phyloP scores from a whole-genome alignment of 345 rosid species.

The Clarkia xantiana region DNA sequence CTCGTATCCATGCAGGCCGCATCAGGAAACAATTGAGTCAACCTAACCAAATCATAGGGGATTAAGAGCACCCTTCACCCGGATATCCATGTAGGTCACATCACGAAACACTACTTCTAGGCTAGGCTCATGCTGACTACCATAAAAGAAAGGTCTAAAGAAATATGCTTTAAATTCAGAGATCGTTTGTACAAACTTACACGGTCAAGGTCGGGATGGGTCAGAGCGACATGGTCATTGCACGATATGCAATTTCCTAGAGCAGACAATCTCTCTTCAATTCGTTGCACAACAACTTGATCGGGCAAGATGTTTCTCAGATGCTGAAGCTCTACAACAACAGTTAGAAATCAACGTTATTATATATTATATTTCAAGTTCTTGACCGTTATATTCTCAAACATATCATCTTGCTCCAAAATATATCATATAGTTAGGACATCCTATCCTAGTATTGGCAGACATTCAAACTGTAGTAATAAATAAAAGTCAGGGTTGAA shows the following conservation, averaged over 20 bases:
- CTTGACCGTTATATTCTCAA: not conserved
- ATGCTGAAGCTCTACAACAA: constrained; percentile 68
- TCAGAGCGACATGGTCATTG: constrained; percentile 91
- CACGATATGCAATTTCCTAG: constrained; percentile 92
- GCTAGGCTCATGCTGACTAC: too few species aligned
- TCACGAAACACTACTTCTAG: not conserved
- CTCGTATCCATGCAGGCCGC: too few species aligned
- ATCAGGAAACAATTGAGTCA: not conserved
- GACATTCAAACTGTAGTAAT: too few species aligned
- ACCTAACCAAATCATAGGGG: not conserved
- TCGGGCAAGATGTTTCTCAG: constrained; percentile 92
- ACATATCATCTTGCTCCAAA: too few species aligned
- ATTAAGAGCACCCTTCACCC: too few species aligned
- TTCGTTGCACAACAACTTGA: constrained; percentile 73
- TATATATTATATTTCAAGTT: not conserved
- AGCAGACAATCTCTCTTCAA: constrained; percentile 89
- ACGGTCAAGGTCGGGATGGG: constrained; percentile 84
- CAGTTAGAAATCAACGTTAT: constrained; percentile 1
- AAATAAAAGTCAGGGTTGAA: too few species aligned
- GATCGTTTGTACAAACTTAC: constrained; percentile 14
- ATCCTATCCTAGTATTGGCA: too few species aligned
- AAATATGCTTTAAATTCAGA: not conserved
- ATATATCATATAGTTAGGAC: too few species aligned
- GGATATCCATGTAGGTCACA: too few species aligned
- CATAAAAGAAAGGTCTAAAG: too few species aligned